Percentiles rank a stretch among this genome's conserved stretches.
These are phyloP conservation scores for Diutina sp. DNA, from an alignment of 1,139 yeast species.

Conservation along the genomic window DNA sequence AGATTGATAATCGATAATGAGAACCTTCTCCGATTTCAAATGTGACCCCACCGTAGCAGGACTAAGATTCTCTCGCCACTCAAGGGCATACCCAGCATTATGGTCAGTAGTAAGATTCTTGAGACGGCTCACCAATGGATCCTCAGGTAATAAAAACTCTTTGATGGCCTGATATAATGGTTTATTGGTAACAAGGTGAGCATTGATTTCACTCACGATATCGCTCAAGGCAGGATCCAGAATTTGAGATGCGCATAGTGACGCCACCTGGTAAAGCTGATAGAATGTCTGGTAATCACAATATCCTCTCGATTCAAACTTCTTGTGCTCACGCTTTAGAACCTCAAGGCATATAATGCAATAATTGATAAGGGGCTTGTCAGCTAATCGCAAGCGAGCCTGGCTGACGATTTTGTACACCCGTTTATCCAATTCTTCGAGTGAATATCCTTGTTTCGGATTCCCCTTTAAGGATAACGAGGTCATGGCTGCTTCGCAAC, in stretches of 20 bases:
- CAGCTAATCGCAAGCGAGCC: not conserved
- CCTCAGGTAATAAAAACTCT: conserved; percentile 5
- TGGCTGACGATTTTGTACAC: not conserved
- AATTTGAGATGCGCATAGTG: conserved; percentile 8
- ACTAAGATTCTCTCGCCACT: conserved; percentile 14
- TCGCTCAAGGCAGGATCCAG: conserved; percentile 8
- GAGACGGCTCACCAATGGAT: conserved; percentile 13
- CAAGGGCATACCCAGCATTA: conserved; percentile 5
- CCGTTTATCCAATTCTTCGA: not conserved
- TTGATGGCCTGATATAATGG: conserved; percentile 3
- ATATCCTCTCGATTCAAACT: conserved; percentile 15
- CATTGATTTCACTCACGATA: conserved; percentile 11
- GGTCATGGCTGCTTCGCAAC: not conserved
- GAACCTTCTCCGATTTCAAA: conserved; percentile 22
- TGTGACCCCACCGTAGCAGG: conserved; percentile 12
- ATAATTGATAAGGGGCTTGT: not conserved
- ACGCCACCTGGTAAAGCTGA: conserved; percentile 13
- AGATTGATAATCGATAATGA: conserved; percentile 48
- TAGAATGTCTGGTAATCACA: conserved; percentile 30
- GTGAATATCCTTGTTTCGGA: not conserved
- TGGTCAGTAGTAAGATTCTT: conserved; percentile 7
- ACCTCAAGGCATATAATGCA: conserved; percentile 17
- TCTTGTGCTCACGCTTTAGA: conserved; percentile 19
- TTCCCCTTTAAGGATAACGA: not conserved
- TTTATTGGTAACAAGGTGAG: conserved; percentile 12